Percentiles rank a stretch among this genome's conserved stretches.
These are phyloP conservation scores for Umbelopsis sp. DNA, from an alignment of 371 early-diverging fungal species.

Conservation along the genomic window DNA sequence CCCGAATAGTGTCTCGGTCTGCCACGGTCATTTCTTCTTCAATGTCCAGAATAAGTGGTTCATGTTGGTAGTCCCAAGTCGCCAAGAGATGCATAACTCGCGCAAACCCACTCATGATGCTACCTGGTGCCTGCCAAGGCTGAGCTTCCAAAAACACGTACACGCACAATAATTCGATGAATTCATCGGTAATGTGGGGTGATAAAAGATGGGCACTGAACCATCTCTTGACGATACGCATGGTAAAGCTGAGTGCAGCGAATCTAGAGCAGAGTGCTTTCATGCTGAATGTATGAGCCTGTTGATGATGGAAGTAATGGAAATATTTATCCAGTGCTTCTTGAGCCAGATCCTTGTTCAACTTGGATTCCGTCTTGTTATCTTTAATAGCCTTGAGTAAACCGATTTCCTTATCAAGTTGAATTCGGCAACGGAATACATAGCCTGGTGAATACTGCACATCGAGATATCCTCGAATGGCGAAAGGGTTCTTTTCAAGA, in stretches of 20 bases:
- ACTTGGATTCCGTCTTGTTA: conserved; percentile 46
- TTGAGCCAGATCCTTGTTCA: conserved; percentile 48
- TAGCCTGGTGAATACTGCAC: conserved; percentile 68
- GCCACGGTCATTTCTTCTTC: conserved; percentile 58
- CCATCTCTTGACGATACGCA: conserved; percentile 89
- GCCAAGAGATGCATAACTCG: conserved; percentile 75
- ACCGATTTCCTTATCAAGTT: conserved; percentile 69
- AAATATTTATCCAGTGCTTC: conserved; percentile 55
- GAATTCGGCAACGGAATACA: conserved; percentile 77
- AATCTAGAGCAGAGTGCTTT: conserved; percentile 72
- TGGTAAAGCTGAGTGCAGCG: conserved; percentile 69
- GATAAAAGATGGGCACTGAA: conserved; percentile 75
- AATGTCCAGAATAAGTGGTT: conserved; percentile 80
- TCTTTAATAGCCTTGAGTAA: conserved; percentile 61
- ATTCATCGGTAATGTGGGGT: conserved; percentile 60
- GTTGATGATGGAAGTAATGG: conserved; percentile 55
- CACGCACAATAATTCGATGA: conserved; percentile 63
- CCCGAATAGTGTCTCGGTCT: conserved; percentile 48
- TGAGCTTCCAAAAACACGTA: conserved; percentile 67
- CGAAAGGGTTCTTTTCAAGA: conserved; percentile 45
- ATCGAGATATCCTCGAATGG: conserved; percentile 67
- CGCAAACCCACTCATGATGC: conserved; percentile 71
- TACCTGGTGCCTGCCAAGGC: conserved; percentile 65
- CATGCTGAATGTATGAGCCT: conserved; percentile 67
- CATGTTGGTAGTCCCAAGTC: conserved; percentile 74